Conservation (phyloP, 1,139 yeast genomes). For the Tardiomyces blankii region DNA sequence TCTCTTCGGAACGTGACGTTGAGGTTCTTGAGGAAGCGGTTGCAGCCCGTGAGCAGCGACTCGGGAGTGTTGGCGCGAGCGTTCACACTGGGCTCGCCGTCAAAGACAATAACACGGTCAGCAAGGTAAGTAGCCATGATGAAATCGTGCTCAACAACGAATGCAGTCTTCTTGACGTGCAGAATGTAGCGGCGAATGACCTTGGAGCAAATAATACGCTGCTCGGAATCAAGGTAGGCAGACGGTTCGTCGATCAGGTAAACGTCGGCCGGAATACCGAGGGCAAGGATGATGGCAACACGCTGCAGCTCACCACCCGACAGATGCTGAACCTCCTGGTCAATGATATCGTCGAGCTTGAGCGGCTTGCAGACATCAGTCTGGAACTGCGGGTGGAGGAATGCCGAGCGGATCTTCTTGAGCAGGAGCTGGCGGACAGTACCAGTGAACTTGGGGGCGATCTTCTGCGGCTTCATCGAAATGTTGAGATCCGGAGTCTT, state of each 20-base stretch:
- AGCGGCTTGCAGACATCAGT: constrained; percentile 96
- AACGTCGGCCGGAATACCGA: constrained; percentile 92
- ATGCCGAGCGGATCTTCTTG: constrained; percentile 89
- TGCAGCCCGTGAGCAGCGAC: constrained; percentile 91
- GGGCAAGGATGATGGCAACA: constrained; percentile 91
- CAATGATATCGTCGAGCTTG: constrained; percentile 85
- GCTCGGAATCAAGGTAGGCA: constrained; percentile 97
- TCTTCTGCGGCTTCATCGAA: constrained; percentile 97
- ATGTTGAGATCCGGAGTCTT: constrained; percentile 82
- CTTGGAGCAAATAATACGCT: constrained; percentile 97
- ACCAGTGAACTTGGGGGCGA: constrained; percentile 97
- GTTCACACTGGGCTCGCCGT: constrained; percentile 80
- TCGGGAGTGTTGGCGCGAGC: constrained; percentile 84
- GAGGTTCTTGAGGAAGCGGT: constrained; percentile 89
- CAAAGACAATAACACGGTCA: constrained; percentile 95
- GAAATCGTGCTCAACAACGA: constrained; percentile 98
- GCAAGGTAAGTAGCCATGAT: constrained; percentile 99
- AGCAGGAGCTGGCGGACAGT: constrained; percentile 95
- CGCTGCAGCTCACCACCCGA: constrained; percentile 99
- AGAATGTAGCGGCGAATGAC: constrained; percentile 93
- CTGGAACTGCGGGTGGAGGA: constrained; percentile 94
- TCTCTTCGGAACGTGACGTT: constrained; percentile 98
- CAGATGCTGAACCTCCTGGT: constrained; percentile 93
- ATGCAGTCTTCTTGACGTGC: constrained; percentile 96
- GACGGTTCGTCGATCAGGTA: constrained; percentile 97